Conservation (phyloP, 2,329 filamentous ascomycete genomes). For the Colletotrichum horii region DNA sequence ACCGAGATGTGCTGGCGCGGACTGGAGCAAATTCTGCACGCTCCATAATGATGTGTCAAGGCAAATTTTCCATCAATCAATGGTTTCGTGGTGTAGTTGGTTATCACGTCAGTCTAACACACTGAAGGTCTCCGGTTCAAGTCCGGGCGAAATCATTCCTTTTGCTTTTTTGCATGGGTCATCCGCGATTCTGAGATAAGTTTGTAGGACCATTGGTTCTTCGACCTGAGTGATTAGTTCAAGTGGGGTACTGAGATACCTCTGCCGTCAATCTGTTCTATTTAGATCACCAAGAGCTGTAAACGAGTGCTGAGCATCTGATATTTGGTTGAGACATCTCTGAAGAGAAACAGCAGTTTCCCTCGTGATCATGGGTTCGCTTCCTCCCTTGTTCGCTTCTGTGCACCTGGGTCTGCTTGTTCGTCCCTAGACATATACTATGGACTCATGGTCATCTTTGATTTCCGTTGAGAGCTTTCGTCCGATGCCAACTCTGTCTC, state of each 20-base stretch:
- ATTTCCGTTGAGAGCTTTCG: not conserved
- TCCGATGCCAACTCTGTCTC: not conserved
- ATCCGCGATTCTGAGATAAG: not conserved
- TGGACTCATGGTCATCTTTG: not conserved
- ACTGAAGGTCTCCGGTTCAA: constrained; percentile 23
- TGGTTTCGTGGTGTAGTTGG: constrained; percentile 42
- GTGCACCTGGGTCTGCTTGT: not conserved
- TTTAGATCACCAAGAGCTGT: not conserved
- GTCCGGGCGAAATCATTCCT: constrained; percentile 5
- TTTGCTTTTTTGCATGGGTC: not conserved
- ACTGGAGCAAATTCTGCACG: rapidly evolving
- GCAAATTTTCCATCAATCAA: rapidly evolving
- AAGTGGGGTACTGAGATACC: not conserved
- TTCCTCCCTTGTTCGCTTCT: not conserved
- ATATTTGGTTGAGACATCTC: not conserved
- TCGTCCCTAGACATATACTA: not conserved
- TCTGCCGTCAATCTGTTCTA: not conserved
- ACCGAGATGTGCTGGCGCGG: not conserved
- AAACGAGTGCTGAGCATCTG: not conserved
- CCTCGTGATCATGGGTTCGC: not conserved
- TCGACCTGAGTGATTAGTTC: not conserved
- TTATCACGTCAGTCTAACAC: constrained; percentile 56
- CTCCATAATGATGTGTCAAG: not conserved
- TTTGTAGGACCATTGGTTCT: not conserved
- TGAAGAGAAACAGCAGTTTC: not conserved